Conservation (phyloP, 1,284 basidiomycete genomes). For the Cutaneotrichosporon mucoides region DNA sequence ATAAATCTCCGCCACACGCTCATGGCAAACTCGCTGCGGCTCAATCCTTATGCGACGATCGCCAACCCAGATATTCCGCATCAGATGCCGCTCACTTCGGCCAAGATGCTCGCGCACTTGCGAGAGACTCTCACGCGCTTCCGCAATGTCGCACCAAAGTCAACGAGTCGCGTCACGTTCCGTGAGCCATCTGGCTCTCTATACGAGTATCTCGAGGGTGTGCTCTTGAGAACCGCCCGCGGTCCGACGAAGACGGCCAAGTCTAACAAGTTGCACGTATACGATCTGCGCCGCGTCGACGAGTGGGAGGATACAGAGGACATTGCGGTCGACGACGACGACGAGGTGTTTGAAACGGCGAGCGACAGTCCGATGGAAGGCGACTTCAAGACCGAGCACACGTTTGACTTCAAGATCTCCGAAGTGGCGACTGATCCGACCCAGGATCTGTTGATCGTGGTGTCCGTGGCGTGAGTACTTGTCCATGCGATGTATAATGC, state of each 20-base stretch:
- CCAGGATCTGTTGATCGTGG: constrained; percentile 44
- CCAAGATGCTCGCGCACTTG: constrained; percentile 34
- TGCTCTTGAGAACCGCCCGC: constrained; percentile 31
- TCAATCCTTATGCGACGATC: constrained; percentile 50
- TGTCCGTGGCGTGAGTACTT: constrained; percentile 34
- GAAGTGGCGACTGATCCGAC: constrained; percentile 49
- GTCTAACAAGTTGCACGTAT: constrained; percentile 22
- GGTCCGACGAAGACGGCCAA: constrained; percentile 1
- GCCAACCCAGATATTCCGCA: constrained; percentile 18
- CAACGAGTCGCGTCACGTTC: constrained; percentile 21
- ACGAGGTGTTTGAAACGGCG: constrained; percentile 4
- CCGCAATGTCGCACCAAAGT: constrained; percentile 32
- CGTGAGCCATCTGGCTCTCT: constrained; percentile 39
- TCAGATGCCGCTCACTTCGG: constrained; percentile 48
- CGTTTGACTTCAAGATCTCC: constrained; percentile 35
- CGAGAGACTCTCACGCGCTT: constrained; percentile 41
- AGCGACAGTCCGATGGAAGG: constrained; percentile 2
- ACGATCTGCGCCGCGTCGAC: constrained; percentile 25
- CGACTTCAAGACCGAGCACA: constrained; percentile 16
- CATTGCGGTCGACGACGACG: constrained; percentile 2
- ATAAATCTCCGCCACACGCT: constrained; percentile 72
- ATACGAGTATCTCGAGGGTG: constrained; percentile 49
- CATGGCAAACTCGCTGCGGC: constrained; percentile 68
- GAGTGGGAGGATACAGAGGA: constrained; percentile 23
- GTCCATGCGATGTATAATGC: no score